Evolutionary conservation across 805 yeast genomes (phyloP), one percentile per base, ranked within the genome.

Genomic region (Zygoascus biomembranicola): DNA sequence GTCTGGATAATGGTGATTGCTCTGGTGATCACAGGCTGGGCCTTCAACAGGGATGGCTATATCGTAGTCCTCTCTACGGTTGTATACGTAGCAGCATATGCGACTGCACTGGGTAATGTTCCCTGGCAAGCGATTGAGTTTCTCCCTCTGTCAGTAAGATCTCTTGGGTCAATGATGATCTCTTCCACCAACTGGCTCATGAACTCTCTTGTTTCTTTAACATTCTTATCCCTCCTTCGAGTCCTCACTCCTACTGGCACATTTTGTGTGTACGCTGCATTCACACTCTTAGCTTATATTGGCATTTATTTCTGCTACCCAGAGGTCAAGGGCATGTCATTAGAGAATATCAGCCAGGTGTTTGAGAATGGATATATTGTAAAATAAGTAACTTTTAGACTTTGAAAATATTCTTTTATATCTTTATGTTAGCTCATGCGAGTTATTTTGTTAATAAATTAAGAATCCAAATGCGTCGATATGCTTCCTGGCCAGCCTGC

Each of bases 51-150:
- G 20, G 42, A 39, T 8, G 37, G n/a, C n/a, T 59, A 74, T 70
- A 46, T 90, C 16, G 81, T 92, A 53, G 84, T 94, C 58, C 76
- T 88, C 41, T 83, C 89, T 51, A 90, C 92, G 85, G 87, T 94
- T 57, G 67, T 81, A 41, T 94, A 76, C 66, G 97, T 92, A 45
- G 97, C 96, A 1, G 81, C 85, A 50, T 92, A 90, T 67, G 96
- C 98, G 47, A 73, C 88, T 59, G 98, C 97, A 60, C 85, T 90
- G 61, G 99, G 99, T 70, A 92, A 92, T 69, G 92, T 89, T 52
- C 98, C 98, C 54, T 92, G 99, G 99, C 96, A 92, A 67, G 97
- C 95, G 64, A 86, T 92, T 55, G 99, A 92, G 71, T 74, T 92
- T 64, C 88, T 94, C 72, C 95, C 97, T 26, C 94, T 90, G 74